These are phyloP conservation scores for Exserohilum rostratum DNA, from an alignment of 2,329 filamentous ascomycete species.

Conservation along the genomic window DNA sequence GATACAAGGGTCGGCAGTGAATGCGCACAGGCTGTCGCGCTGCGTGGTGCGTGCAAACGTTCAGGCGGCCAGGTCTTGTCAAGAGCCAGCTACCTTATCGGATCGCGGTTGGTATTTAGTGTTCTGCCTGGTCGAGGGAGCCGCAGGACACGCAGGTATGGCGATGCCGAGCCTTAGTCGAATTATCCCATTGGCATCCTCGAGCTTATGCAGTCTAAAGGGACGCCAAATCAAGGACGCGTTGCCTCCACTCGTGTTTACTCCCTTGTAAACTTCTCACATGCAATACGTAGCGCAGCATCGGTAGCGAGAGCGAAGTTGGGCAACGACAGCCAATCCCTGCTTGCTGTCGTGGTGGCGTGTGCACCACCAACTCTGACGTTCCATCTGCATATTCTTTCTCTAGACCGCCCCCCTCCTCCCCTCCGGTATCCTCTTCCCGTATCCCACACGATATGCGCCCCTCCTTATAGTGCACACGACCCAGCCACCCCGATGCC, in stretches of 20 bases:
- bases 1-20: not conserved
- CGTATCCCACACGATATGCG: conserved; percentile 39
- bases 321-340: conserved; percentile 15
- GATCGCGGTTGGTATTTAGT: conserved; percentile 4
- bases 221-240: not conserved
- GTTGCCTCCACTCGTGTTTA: not conserved
- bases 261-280: not conserved
- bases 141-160: conserved; percentile 8
- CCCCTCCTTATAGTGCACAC: conserved; percentile 21
- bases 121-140: conserved; percentile 10
- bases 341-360: conserved; percentile 15
- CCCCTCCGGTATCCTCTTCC: conserved; percentile 8
- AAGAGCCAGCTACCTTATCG: not conserved
- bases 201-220: not conserved
- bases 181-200: not conserved
- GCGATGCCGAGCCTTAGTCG: conserved; percentile 13
- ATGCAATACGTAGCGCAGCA: conserved; percentile 6
- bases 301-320: conserved; percentile 5
- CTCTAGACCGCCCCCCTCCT: conserved; percentile 18
- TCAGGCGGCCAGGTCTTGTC: not conserved
- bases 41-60: not conserved
- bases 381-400: conserved; percentile 21
- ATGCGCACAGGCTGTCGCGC: not conserved
- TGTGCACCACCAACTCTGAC: conserved; percentile 22
- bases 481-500: conserved; percentile 33